Conservation (phyloP, 805 yeast species). For the Yarrowia osloensis region DNA sequence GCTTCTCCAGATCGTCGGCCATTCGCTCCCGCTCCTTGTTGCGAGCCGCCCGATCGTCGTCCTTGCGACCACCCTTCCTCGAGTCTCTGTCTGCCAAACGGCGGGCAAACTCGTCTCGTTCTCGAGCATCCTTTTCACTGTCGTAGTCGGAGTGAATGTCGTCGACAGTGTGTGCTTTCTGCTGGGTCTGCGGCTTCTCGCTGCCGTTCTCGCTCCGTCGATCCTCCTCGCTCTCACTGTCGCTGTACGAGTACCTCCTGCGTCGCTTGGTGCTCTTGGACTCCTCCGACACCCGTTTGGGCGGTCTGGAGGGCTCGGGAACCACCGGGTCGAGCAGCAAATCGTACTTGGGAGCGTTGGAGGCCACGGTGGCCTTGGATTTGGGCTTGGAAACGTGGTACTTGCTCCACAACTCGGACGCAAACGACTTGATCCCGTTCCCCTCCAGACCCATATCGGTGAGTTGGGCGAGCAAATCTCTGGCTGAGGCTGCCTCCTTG, state of each 20-base stretch:
- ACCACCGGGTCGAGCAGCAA: constrained; percentile 8
- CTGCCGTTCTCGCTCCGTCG: too few species aligned
- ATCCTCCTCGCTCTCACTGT: background rate
- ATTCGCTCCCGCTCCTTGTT: constrained; percentile 1
- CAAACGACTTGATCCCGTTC: constrained; percentile 32
- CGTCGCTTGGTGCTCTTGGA: background rate
- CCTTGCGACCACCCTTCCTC: constrained; percentile 12
- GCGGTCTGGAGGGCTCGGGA: background rate
- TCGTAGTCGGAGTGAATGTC: constrained; percentile 44
- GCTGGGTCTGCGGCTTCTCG: background rate
- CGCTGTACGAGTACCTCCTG: constrained; percentile 5
- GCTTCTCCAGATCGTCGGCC: constrained; percentile 5
- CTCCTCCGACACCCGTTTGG: background rate
- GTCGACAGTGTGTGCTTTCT: constrained; percentile 49
- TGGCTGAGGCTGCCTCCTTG: constrained; percentile 34
- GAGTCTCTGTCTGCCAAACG: constrained; percentile 37
- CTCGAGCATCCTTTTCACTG: constrained; percentile 45
- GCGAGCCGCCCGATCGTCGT: constrained; percentile 17
- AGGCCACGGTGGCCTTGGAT: background rate
- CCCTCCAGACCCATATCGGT: constrained; percentile 36
- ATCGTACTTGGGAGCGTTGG: background rate
- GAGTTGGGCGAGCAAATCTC: constrained; percentile 32
- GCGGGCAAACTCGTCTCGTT: constrained; percentile 42
- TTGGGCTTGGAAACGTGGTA: constrained; percentile 22
- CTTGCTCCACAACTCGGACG: constrained; percentile 33